Base-by-base conservation (phyloP, 2,329 filamentous ascomycete genomes). In the Mollisiaceae sp. region DNA sequence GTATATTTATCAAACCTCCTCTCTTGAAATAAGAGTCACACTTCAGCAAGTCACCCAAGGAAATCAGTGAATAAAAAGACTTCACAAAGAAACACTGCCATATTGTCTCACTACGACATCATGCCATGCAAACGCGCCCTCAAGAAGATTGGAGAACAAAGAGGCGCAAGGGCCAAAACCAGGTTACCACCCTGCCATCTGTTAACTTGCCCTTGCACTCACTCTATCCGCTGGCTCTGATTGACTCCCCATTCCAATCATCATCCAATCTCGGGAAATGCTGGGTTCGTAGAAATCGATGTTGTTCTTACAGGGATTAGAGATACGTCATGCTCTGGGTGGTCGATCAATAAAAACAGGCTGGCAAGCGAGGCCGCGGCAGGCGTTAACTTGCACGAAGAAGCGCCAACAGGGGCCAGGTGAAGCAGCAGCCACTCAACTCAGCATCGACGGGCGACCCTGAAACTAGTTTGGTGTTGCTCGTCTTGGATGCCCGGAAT, bases 61-160 rank as follows among this genome's bases (percentile, higher is more conserved):
- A 60, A 60, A 54, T 14, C 41, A 63, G 55, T 57, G 55, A 57
- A 57, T 56, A 57, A 39, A 38, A 57, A 57, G 18, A 36, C 20
- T 27, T 20, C 20, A 38, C 55, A 57, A 57, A 57, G 32, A 57
- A 22, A 18, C 18, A n/a, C 55, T 52, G 57, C 41, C 55, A 63
- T 50, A 27, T 32, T 59, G 62, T 60, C 55, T 64, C 55, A 50
- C 47, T 60, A 60, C 62, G 57, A 64, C 62, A 64, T 64, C 62
- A 64, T 60, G 38, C 57, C 20, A 35, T 18, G 24, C 45, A 50
- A 50, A 50, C 50, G 12, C 11, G 24, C 32, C 32, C 32, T 8
- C 35, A 52, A 52, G 24, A 20, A 52, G 15, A 15, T n/a, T 22
- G 14, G 20, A 24, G 22, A 43, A 56, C 38, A 64, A 57, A 50